These are phyloP conservation scores for Corrigiola litoralis DNA, from an alignment of 179 eudicot genomes.

Conservation along the genomic window DNA sequence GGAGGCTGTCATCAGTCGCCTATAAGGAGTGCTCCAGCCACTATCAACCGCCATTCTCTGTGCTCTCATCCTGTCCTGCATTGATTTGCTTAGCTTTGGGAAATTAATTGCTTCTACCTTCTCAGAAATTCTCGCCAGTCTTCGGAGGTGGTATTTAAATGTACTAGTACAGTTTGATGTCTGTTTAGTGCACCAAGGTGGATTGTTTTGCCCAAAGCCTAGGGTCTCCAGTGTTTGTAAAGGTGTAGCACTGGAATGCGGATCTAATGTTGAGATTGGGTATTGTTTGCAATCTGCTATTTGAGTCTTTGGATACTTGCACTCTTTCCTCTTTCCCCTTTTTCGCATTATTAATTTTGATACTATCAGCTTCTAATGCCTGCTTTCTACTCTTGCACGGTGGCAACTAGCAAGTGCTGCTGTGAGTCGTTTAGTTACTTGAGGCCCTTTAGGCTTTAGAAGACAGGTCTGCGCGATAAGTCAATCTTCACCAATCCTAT, in stretches of 20 bases:
- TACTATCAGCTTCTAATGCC: no score
- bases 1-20: conserved; percentile 81
- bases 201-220: not conserved
- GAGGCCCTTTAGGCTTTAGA: no score
- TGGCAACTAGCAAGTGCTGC: no score
- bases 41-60: no score
- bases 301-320: no score
- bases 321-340: no score
- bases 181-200: not conserved
- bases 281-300: no score
- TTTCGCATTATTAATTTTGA: no score
- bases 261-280: not conserved
- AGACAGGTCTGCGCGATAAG: no score
- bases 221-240: not conserved
- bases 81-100: not conserved
- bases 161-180: not conserved
- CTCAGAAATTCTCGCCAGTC: not conserved
- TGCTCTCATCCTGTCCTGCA: not conserved
- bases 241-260: not conserved
- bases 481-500: no score
- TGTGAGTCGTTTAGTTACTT: no score
- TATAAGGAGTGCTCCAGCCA: conserved; percentile 49
- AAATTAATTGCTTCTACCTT: not conserved
- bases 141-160: conserved; percentile 2
- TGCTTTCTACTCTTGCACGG: no score